phyloP scores from a whole-genome alignment of 495 filamentous ascomycete genomes.

The Thozetella sp. region DNA sequence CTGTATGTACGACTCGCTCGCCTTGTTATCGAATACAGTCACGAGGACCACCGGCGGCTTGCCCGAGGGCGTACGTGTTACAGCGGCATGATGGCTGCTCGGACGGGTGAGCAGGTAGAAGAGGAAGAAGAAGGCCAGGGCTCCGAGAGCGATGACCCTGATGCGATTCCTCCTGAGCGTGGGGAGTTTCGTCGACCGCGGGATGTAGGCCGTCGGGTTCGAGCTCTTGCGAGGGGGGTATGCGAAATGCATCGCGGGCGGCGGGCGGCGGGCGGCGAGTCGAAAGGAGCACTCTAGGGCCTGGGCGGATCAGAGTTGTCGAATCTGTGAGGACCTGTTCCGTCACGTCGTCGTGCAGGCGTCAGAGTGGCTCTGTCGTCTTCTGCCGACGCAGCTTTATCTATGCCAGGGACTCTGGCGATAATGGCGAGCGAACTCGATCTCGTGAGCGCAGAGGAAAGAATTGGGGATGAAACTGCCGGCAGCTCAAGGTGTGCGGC shows the following conservation, averaged over 20 bases:
- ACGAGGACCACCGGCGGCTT: constrained; percentile 85
- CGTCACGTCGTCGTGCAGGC: too few relatives aligned
- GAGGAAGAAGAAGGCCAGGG: constrained; percentile 62
- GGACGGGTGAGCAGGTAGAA: constrained; percentile 51
- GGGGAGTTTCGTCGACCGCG: constrained; percentile 62
- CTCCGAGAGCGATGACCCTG: constrained; percentile 60
- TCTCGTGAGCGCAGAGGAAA: too few relatives aligned
- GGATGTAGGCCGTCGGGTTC: constrained; percentile 61
- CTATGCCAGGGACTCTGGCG: too few relatives aligned
- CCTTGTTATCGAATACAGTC: constrained; percentile 74
- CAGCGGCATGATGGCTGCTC: constrained; percentile 25
- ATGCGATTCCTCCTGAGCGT: constrained; percentile 67
- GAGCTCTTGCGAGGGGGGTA: constrained; percentile 82
- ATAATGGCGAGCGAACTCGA: too few relatives aligned
- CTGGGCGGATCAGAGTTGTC: not conserved
- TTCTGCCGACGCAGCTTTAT: too few relatives aligned
- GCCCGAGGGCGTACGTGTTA: constrained; percentile 45
- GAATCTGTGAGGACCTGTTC: not conserved
- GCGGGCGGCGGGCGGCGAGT: constrained; percentile 5
- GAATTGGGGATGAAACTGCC: too few relatives aligned
- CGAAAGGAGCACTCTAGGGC: constrained; percentile 1
- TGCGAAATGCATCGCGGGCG: constrained; percentile 81
- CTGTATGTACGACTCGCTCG: constrained; percentile 64
- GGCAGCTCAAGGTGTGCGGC: too few relatives aligned
- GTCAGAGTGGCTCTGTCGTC: too few relatives aligned